Evolutionary conservation across 208 protist genomes (phyloP), one percentile per base, ranked within the genome.

Genomic region (Wallacemonas sp.): DNA sequence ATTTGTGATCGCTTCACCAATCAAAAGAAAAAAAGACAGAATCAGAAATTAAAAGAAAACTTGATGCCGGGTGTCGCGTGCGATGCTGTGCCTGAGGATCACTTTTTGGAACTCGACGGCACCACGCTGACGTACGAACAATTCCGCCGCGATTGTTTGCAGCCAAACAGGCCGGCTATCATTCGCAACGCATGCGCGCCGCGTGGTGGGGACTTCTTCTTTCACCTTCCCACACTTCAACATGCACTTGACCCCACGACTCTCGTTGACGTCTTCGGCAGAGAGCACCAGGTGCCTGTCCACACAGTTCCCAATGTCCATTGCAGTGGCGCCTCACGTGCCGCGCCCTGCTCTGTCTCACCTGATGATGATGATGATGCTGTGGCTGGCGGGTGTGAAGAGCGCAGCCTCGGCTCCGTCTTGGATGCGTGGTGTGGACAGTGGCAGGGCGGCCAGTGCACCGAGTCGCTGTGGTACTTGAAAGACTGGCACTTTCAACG

Each of bases 401-500:
- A 62, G 12, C 19, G 54, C 19, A 49, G 49, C 8, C 54, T 78
- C 1, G 27, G 14, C 1, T 12, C 17, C 19, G 72, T 75, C 36
- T 38, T 78, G 24, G 39, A 44, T 12, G 67, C 70, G 21, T 75
- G 70, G 75, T 36, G 54, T n/a, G n/a, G 15, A 2, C 51, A 58
- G 51, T 58, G 51, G 51, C 51, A 39, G 9, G 27, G 28, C 14
- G 28, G 51, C 19, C n/a, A 9, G 28, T 11, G 9, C 26, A 12
- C 51, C 15, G 12, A 33, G 30, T 15, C 44, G 26, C 39, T 74
- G 26, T 73, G 70, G 22, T 94, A 95, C 64, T 62, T 95, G 45
- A 93, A 91, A 54, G 86, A 95, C 60, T 95, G 89, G 89, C 86
- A 93, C 51, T 66, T 88, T 55, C 90, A 90, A 44, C 46, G 53